Conservation (phyloP, 2,329 filamentous ascomycete species). For the Stachybotrys echinatus region DNA sequence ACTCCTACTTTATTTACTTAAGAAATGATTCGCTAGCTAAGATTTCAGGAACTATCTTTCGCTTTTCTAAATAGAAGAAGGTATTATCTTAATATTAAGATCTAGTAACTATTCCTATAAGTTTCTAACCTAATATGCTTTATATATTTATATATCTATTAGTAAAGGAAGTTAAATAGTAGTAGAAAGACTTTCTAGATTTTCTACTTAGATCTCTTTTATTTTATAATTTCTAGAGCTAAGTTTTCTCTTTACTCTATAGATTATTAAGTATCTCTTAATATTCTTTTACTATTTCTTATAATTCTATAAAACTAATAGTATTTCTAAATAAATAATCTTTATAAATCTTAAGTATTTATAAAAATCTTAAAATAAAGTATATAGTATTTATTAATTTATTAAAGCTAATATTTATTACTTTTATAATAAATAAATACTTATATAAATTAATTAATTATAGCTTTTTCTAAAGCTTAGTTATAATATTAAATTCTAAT, state of each 20-base stretch:
- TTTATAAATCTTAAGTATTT: neutral
- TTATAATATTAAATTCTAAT: slow-evolving; percentile 3
- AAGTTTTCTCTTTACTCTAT: neutral
- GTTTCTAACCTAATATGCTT: neutral
- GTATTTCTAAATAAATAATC: neutral
- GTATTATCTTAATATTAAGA: neutral
- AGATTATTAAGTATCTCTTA: neutral
- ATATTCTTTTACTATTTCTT: neutral
- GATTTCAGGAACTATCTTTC: neutral
- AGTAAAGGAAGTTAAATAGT: neutral
- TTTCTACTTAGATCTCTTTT: neutral
- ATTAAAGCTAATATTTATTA: slow-evolving; percentile 59
- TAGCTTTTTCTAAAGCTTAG: slow-evolving; percentile 1
- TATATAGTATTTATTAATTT: slow-evolving; percentile 58
- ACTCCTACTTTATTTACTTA: neutral
- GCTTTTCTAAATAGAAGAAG: neutral
- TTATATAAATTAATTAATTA: slow-evolving; percentile 49
- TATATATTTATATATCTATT: neutral
- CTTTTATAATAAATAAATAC: slow-evolving; percentile 65
- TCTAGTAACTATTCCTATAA: neutral
- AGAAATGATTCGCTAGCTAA: neutral
- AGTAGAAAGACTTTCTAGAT: neutral
- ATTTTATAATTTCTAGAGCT: neutral
- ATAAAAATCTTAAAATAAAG: slow-evolving; percentile 60
- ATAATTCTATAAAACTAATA: neutral